Conservation (phyloP, 163 green algal genomes). For the Scenedesmus sp. region DNA sequence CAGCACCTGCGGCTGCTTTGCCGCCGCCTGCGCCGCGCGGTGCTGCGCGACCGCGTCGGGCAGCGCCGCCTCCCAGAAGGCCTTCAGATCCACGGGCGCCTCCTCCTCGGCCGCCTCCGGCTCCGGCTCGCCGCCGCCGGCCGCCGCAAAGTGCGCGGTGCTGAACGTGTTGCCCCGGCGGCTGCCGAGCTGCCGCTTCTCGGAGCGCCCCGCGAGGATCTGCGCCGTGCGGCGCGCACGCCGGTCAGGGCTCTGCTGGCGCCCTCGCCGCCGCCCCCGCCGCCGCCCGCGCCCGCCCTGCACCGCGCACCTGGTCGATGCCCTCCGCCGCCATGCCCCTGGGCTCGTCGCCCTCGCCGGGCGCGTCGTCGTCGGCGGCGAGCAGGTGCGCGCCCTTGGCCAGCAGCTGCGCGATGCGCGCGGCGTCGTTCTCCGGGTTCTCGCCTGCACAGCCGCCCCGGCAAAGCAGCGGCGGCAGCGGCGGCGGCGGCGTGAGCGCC, state of each 20-base stretch:
- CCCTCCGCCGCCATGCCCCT: conserved; percentile 68
- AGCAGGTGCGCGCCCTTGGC: conserved; percentile 86
- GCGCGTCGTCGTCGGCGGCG: conserved; percentile 22
- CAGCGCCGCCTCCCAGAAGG: conserved; percentile 73
- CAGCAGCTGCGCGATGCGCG: conserved; percentile 85
- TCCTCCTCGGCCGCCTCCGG: neutral
- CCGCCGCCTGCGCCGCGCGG: conserved; percentile 23
- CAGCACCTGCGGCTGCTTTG: conserved; percentile 40
- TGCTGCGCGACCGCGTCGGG: conserved; percentile 66
- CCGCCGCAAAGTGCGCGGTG: conserved; percentile 70
- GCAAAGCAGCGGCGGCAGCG: too few relatives aligned
- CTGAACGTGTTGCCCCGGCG: conserved; percentile 89
- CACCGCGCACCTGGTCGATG: conserved; percentile 83
- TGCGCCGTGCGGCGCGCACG: conserved; percentile 45
- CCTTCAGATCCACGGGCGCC: conserved; percentile 17
- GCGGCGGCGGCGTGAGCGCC: neutral
- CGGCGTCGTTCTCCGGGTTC: conserved; percentile 71
- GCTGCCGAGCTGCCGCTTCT: conserved; percentile 86
- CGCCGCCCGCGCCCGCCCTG: too few relatives aligned
- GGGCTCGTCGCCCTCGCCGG: conserved; percentile 33
- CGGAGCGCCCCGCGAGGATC: conserved; percentile 87
- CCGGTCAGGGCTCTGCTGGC: neutral
- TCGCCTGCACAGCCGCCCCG: conserved; percentile 26
- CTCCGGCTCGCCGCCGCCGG: neutral
- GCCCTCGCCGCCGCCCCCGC: neutral